Evolutionary conservation across 176 grass and related monocot genomes (phyloP), one percentile per base, ranked within the genome.

Genomic region (Chrysopogon serrulatus): DNA sequence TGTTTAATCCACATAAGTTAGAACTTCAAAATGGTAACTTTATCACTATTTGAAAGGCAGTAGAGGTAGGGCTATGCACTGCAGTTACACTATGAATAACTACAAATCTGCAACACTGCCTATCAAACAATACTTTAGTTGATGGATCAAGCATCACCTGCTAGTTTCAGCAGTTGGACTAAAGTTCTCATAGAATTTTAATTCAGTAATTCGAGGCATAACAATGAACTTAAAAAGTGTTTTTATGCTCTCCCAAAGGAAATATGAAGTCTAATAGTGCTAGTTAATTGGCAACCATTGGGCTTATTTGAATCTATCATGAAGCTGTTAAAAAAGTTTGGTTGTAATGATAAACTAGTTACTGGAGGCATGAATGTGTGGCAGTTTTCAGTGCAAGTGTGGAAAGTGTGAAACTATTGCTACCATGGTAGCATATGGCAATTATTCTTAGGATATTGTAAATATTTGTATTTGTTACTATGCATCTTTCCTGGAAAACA

Each of bases 401-500:
- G 76, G 77, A 70, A 43, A 45, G 40, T 19, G 18, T 65, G 77
- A 79, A 63, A 42, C 47, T 73, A 19, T 76, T 80, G 19, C 49
- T 48, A 68, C 11, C n/a, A 57, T 74, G 36, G 45, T 84, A 56
- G 65, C 39, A 37, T 39, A 24, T 37, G 3, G 40, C 34, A 0
- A 27, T 43, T 73, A 40, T 63, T 5, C 21, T 49, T 79, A 49
- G 33, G 15, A 37, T 71, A 36, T 65, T 3, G 8, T 27, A 33
- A 13, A 61, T 8, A 66, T 47, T 47, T 57, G 54, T 82, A 24
- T 36, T 37, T 37, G 18, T 23, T 66, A 66, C 31, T 83, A 65
- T 78, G 26, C 45, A 79, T 73, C 36, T 64, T 86, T 71, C 36
- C 37, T 82, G 6, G 45, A 30, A 72, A 72, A 53, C 12, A 74